Evolutionary conservation across 306 rosid species (phyloP), one percentile per base, ranked within the genome.

Genomic region (Bauhinia variegata): DNA sequence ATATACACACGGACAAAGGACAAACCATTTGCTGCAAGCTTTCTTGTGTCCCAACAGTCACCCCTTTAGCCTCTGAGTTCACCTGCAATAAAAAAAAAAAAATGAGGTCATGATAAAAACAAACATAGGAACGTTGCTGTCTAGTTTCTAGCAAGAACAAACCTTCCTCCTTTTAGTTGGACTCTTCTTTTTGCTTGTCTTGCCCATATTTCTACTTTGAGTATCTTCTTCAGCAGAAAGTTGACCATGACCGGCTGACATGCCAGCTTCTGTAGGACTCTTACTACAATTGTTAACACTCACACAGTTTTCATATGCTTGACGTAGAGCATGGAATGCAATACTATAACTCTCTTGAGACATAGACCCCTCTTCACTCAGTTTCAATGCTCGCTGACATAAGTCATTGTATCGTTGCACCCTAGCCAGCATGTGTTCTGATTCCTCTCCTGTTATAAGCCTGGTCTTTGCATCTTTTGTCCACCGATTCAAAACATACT

Each of bases 1-100:
- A 23, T 23, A 23, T 23, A 23, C 28, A 23, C 28, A 23, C 28
- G 2, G 28, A 23, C 28, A 23, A 37, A 77, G 67, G 55, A 83
- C 98, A 68, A 83, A 93, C 99, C 99, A 93, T 86, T 75, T 88
- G 99, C 73, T 90, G 99, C 84, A 85, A 76, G 92, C 86, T 83
- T 39, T 89, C 97, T 80, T 90, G 90, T 71, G 92, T 78, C 60
- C 95, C 96, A 72, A 80, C 86, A 51, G 91, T 72, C 71, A 89
- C 78, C 76, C 84, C 92, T 69, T 88, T 95, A 7, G 89, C 82
- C 54, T 93, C 97, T 8, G 82, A 70, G 78, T 75, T 84, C 85
- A 82, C 81, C 99, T 90, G 88, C 80, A 82, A 64, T 62, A 63
- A 52, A 71, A 70, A 78, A 17, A 63, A 52, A 71, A 70, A 78